Evolutionary conservation across 306 rosid genomes (phyloP), one percentile per base, ranked within the genome.

Genomic region (Vachellia pachyceras): DNA sequence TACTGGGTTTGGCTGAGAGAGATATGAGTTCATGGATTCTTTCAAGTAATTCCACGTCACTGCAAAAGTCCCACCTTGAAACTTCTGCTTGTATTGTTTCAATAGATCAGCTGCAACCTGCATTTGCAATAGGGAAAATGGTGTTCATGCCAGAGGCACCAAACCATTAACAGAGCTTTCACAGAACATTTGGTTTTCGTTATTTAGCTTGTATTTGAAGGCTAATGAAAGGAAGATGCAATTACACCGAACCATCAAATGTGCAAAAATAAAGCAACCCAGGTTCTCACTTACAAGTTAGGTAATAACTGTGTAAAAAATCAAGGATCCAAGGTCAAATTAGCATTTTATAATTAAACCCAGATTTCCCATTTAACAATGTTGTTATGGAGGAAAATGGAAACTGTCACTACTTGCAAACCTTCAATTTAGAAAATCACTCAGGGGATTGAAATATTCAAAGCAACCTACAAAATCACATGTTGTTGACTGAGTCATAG

Each of bases 1-100:
- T 54, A 95, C 98, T 0, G 99, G 99, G 86, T 95, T 95, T 40
- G 99, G 99, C 85, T 95, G 99, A 57, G 99, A 93, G 68, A 95
- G 86, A 83, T 95, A 95, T 7, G 91, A 33, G 82, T 88, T 95
- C 99, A 93, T 95, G 82, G 99, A 95, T 44, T 91, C 94, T 79
- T 88, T 86, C 50, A 95, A 86, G 88, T 95, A 95, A 90, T 84
- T 95, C 99, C 99, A 95, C 66, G 98, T 95, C 50, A 90, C 98
- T 18, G 94, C 71, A 20, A 93, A 89, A 57, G 97, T 90, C 80
- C 99, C 96, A 41, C 99, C 99, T 87, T 84, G 87, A 86, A 95
- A 95, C 88, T 91, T 95, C 69, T 86, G 90, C 75, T 80, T 70
- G 91, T 95, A 93, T 87, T 89, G 97, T 87, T 91, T 95, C 85